These are phyloP conservation scores for Acacia acuminata DNA, from an alignment of 306 rosid species.

Conservation along the genomic window DNA sequence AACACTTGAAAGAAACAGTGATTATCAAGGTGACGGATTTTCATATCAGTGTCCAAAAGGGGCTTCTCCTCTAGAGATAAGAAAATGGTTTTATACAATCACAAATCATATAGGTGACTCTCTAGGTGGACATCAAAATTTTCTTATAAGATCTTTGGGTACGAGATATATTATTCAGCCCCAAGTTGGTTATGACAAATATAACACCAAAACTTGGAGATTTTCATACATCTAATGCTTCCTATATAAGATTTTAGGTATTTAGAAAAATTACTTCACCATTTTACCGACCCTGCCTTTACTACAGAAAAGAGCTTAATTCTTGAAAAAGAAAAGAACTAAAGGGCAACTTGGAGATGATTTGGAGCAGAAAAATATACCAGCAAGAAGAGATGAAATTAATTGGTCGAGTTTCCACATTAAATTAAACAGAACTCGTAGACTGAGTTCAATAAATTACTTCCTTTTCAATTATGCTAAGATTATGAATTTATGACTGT, in stretches of 20 bases:
- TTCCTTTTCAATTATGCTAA: background rate
- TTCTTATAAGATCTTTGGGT: background rate
- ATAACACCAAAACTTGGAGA: background rate
- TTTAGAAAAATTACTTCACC: background rate
- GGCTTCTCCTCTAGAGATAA: background rate
- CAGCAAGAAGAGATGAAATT: background rate
- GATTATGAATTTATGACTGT: background rate
- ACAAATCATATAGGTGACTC: background rate
- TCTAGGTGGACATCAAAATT: background rate
- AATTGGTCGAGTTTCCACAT: background rate
- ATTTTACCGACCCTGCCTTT: too few species aligned
- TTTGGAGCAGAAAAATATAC: background rate
- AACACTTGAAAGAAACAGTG: background rate
- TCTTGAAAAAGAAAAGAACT: background rate
- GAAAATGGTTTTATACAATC: background rate
- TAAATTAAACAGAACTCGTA: background rate
- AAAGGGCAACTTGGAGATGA: background rate
- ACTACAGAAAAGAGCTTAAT: background rate
- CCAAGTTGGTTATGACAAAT: background rate
- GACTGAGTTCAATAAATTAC: slow-evolving; percentile 2
- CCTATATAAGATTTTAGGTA: background rate
- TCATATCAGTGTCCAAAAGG: background rate
- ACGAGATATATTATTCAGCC: background rate
- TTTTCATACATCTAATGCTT: background rate
- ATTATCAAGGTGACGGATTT: background rate